Base-by-base conservation (phyloP, 1,284 basidiomycete species). In the Retiboletus fuscus region DNA sequence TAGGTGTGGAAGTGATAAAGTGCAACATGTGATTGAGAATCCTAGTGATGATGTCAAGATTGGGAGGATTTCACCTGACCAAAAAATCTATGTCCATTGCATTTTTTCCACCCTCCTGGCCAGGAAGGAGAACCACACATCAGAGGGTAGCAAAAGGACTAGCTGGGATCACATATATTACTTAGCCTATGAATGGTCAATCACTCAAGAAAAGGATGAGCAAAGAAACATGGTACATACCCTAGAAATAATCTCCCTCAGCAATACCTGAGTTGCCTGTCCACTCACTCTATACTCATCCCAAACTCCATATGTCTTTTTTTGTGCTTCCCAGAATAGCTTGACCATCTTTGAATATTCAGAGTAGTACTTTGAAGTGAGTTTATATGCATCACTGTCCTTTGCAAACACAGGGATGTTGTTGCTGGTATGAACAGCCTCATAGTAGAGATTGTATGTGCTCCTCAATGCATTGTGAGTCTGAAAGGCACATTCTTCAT, bases 301-400 rank as follows among this genome's bases (percentile, higher is more conserved):
- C 15, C 69, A 47, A 0, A 74, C 68, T 0, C 70, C 69, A 69
- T 66, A 74, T 8, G 60, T 67, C 20, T 62, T 72, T 2, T 3
- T 3, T 15, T 46, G 65, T 11, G 44, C 67, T 12, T 69, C 65
- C 2, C 5, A 20, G 24, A 61, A 57, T 0, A 70, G 67, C 30
- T 58, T 66, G 12, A 57, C 46, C 10, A 34, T 61, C 16, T 49
- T 30, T 1, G 28, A 60, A 53, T 65, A 72, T 20, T 67, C 49
- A 15, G 57, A 58, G 34, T 61, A 58, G 18, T 65, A 72, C 16
- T 2, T 39, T 1, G 16, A 1, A 20, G 28, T 61, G 0, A 75
- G 44, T 0, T 22, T n/a, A 22, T 77, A 77, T 2, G 75, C 76
- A 67, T 78, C 63, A 16, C 57, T 74, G 44, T 77, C 69, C 34